Conservation (phyloP, 2,329 filamentous ascomycete genomes). For the Periconia macrospinosa region DNA sequence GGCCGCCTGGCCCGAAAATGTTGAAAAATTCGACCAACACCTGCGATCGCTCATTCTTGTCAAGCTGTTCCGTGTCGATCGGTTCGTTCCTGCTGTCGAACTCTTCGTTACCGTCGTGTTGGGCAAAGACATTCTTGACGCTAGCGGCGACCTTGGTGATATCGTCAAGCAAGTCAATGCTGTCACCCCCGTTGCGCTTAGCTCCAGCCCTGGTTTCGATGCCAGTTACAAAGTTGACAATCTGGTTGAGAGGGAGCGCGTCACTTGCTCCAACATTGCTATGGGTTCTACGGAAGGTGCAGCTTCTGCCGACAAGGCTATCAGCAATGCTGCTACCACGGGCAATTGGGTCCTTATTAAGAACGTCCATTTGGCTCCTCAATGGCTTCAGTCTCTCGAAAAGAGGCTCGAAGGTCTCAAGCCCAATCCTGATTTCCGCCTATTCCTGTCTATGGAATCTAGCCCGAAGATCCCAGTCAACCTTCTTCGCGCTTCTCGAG, state of each 20-base stretch:
- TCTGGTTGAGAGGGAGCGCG: constrained; percentile 79
- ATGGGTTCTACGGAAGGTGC: constrained; percentile 98
- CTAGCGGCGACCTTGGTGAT: constrained; percentile 80
- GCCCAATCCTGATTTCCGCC: constrained; percentile 86
- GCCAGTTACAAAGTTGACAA: constrained; percentile 99
- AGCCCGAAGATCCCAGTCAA: constrained; percentile 97
- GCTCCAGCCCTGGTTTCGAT: constrained; percentile 95
- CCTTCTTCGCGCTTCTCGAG: constrained; percentile 85
- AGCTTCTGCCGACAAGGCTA: constrained; percentile 91
- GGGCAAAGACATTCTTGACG: constrained; percentile 78
- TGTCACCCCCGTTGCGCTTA: constrained; percentile 83
- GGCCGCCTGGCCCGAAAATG: constrained; percentile 68
- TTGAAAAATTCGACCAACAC: constrained; percentile 70
- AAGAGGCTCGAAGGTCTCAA: constrained; percentile 96
- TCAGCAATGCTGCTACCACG: constrained; percentile 85
- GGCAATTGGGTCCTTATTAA: constrained; percentile 98
- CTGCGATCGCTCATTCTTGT: constrained; percentile 84
- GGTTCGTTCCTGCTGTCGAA: constrained; percentile 90
- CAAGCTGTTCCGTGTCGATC: constrained; percentile 93
- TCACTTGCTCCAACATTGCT: constrained; percentile 92
- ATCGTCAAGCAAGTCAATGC: constrained; percentile 84
- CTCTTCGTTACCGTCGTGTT: constrained; percentile 88
- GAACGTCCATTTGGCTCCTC: constrained; percentile 95
- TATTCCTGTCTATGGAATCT: constrained; percentile 98
- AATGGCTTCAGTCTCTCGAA: constrained; percentile 95